Evolutionary conservation across 257 asterid species (phyloP), one percentile per base, ranked within the genome.

Genomic region (Anisodus tanguticus): DNA sequence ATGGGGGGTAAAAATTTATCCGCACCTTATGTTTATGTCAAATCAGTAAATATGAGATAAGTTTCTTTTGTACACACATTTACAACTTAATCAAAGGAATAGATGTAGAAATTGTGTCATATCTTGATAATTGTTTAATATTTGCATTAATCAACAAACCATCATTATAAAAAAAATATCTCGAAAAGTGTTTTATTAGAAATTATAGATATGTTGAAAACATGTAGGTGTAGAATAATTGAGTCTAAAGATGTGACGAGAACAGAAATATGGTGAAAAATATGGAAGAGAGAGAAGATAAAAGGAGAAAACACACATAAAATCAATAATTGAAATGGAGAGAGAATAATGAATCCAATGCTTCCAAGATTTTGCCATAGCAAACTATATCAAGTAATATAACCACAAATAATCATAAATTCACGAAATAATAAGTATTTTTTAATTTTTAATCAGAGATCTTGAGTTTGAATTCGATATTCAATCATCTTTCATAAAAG

Each of bases 341-440:
- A 66, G 71, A 31, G 59, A 79, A 79, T 63, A 63, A 54, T 57
- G 82, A 82, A 84, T 60, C 54, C 70, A 31, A 70, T 83, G 82
- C 69, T 83, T 22, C 84, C 8, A 76, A 67, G 37, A 53, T 64
- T 85, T 58, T 78, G 53, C 41, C 60, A 17, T 45, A 41, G 51
- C 41, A 6, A 71, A 47, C 37, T 71, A 54, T 11, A 66, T n/a
- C 15, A 70, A 70, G 55, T 45, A 45, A 45, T 4, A 71, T 7
- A 45, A 37, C 37, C 17, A 13, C 39, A 45, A 74, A 74, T 13
- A 51, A 62, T 66, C 35, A 9, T 66, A 11, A 12, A 12, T 60
- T 12, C 19, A 35, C 35, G 1, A 31, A 31, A 1, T 31, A 31
- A 31, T 31, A 31, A 31, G 2, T 31, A 31, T 1, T 31, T 31